A percentile compares a stretch with the other conserved stretches of the same genome.
phyloP scores from a whole-genome alignment of 352 stramenopile genomes.

The Phytophthora ohioensis region DNA sequence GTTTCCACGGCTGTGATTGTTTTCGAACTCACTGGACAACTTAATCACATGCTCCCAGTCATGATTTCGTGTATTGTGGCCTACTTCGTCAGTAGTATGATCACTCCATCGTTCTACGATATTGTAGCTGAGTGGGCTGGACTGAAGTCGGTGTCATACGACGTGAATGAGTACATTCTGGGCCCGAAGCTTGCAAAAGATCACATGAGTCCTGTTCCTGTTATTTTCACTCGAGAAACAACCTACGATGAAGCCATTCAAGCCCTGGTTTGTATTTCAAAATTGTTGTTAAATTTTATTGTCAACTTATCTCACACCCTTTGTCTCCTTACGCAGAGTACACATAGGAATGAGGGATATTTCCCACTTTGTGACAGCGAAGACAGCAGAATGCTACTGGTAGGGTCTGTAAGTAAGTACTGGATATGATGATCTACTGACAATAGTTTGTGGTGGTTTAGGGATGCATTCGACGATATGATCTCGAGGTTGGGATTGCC shows the following conservation, averaged over 20 bases:
- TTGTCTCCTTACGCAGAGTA: conserved; percentile 46
- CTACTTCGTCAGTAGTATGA: conserved; percentile 85
- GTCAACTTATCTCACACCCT: too few species aligned
- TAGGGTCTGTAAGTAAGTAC: conserved; percentile 19
- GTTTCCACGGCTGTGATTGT: conserved; percentile 91
- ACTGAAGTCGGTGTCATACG: conserved; percentile 81
- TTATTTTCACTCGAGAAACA: conserved; percentile 77
- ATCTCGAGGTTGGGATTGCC: conserved; percentile 79
- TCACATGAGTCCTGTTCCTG: conserved; percentile 65
- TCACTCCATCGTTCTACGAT: conserved; percentile 88
- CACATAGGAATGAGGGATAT: conserved; percentile 75
- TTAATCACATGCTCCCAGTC: conserved; percentile 87
- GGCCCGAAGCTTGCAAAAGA: conserved; percentile 74
- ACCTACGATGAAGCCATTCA: conserved; percentile 80
- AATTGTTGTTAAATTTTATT: background rate
- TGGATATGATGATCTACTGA: conserved; percentile 1
- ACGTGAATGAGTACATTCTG: conserved; percentile 83
- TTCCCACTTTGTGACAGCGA: conserved; percentile 77
- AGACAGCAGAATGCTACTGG: conserved; percentile 59
- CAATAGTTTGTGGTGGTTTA: conserved; percentile 20
- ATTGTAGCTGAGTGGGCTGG: conserved; percentile 80
- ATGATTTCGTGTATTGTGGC: conserved; percentile 87
- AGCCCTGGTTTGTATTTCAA: conserved; percentile 53
- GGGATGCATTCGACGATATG: conserved; percentile 75
- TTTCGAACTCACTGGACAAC: conserved; percentile 85